phyloP scores from a whole-genome alignment of 2,329 filamentous ascomycete species.

The Bipolaris zeicola region DNA sequence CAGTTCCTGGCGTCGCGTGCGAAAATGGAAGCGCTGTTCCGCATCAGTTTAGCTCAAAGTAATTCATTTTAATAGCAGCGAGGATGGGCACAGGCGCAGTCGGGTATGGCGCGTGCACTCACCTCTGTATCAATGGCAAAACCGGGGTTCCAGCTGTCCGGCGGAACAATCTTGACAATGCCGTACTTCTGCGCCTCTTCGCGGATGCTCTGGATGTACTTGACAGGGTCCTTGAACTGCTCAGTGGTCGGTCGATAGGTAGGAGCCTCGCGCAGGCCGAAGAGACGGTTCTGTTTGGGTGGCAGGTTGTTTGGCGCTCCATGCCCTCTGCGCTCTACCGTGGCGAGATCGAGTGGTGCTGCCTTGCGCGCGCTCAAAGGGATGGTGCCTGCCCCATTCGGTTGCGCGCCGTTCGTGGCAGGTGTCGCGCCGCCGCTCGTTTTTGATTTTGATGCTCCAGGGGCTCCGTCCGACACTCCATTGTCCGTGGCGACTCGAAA shows the following conservation, averaged over 20 bases:
- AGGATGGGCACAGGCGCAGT: background rate
- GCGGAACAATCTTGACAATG: slow-evolving; percentile 94
- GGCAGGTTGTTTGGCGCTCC: slow-evolving; percentile 76
- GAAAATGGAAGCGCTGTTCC: slow-evolving; percentile 88
- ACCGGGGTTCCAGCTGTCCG: slow-evolving; percentile 88
- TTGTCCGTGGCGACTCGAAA: slow-evolving; percentile 46
- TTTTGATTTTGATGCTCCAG: slow-evolving; percentile 36
- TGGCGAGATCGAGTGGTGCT: slow-evolving; percentile 78
- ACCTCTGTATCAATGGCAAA: slow-evolving; percentile 98
- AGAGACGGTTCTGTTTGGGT: slow-evolving; percentile 77
- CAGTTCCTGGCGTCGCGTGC: slow-evolving; percentile 92
- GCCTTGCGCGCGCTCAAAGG: slow-evolving; percentile 69
- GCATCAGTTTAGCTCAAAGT: slow-evolving; percentile 32
- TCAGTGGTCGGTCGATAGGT: slow-evolving; percentile 89
- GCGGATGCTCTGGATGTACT: slow-evolving; percentile 90
- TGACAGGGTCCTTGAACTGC: slow-evolving; percentile 92
- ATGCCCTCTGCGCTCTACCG: slow-evolving; percentile 89
- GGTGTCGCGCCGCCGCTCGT: slow-evolving; percentile 35
- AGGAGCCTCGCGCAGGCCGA: slow-evolving; percentile 86
- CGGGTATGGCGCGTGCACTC: slow-evolving; percentile 41
- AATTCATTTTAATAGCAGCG: background rate
- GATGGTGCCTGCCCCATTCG: slow-evolving; percentile 52
- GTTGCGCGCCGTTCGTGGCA: slow-evolving; percentile 40
- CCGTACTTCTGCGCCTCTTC: slow-evolving; percentile 87
- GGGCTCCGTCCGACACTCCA: slow-evolving; percentile 25